Evolutionary conservation across 495 filamentous ascomycete genomes (phyloP), one percentile per base, ranked within the genome.

Genomic region (Friedmanniomyces endolithicus): DNA sequence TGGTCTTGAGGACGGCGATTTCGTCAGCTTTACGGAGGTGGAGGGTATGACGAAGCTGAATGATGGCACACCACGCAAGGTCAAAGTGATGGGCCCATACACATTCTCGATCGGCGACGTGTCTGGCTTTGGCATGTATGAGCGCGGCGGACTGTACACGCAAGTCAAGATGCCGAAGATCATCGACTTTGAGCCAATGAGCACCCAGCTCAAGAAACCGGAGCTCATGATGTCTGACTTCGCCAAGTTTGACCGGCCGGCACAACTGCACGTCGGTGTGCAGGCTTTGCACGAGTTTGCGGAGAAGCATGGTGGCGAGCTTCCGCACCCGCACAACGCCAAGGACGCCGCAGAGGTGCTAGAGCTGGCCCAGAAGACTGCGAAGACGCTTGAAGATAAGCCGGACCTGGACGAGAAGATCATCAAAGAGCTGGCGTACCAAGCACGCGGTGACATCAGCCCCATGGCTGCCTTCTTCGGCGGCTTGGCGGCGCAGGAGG

Each of bases 121-220:
- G 9, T 88, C 88, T 16, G 80, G 77, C 3, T 76, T 95, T 37
- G 90, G 90, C 23, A 71, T 83, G 58, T 99, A 99, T 70, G 71
- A 84, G 70, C 76, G 84, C 39, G 90, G 90, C 23, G 94, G 94
- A 53, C 75, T 96, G 35, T 99, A 82, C 65, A 85, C 81, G 11
- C 94, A 99, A 67, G 90, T 95, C 63, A 99, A 97, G 75, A 94
- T 94, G 89, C 90, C 90, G 31, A 96, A 94, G 72, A 79, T 87
- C 46, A 71, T 99, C 61, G 82, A 94, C 62, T 99, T 97, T 72
- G 85, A 92, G 68, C 71, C 83, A 14, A 74, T 95, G 33, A 77
- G 76, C 19, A 73, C 77, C 40, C 81, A 94, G 57, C 68, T 96
- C 33, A 85, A 85, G 66, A 85, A 87, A 51, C 94, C 94, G 9